Conservation (phyloP, 345 rosid genomes). For the Eucalyptus pauciflora region DNA sequence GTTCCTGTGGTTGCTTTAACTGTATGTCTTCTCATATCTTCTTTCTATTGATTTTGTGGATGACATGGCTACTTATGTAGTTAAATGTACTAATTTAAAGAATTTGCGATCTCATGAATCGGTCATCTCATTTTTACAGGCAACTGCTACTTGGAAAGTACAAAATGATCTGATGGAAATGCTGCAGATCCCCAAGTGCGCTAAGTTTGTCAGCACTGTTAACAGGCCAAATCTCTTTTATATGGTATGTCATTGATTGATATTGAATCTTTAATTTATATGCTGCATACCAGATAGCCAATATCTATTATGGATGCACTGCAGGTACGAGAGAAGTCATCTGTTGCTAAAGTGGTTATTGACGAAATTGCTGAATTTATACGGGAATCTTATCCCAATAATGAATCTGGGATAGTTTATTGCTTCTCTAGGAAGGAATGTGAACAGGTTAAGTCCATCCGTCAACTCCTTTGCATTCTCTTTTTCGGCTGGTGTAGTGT, state of each 20-base stretch:
- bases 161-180: slow-evolving; percentile 84
- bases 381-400: slow-evolving; percentile 66
- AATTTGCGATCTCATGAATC: not conserved
- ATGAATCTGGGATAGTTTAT: slow-evolving; percentile 92
- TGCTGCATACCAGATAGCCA: not conserved
- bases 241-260: slow-evolving; percentile 33
- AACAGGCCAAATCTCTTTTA: slow-evolving; percentile 96
- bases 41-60: not conserved
- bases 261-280: not conserved
- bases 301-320: not conserved
- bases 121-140: slow-evolving; percentile 18
- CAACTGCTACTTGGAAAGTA: slow-evolving; percentile 92
- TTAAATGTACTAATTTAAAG: not conserved
- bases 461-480: not conserved
- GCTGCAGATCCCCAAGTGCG: slow-evolving; percentile 69
- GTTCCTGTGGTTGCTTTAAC: slow-evolving; percentile 89
- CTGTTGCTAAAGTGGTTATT: slow-evolving; percentile 64
- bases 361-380: slow-evolving; percentile 85
- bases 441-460: slow-evolving; percentile 57
- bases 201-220: slow-evolving; percentile 88
- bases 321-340: slow-evolving; percentile 84
- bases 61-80: not conserved
- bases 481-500: not conserved
- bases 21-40: slow-evolving; percentile 32
- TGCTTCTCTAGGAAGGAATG: slow-evolving; percentile 96